Base-by-base conservation (phyloP, 1,284 basidiomycete species). In the Sporisorium scitamineum region DNA sequence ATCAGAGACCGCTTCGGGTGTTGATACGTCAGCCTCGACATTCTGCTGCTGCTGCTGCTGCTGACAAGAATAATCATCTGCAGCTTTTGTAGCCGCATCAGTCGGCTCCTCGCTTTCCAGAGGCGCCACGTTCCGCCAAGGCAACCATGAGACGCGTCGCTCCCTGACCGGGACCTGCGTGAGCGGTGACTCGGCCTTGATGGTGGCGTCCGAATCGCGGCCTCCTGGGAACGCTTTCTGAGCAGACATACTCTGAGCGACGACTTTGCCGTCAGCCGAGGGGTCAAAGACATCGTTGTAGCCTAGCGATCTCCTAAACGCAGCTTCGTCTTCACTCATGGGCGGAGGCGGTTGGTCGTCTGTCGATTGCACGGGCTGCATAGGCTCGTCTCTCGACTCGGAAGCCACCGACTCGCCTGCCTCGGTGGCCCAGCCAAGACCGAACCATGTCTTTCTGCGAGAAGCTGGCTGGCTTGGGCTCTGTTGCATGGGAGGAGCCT, bases 281-380 rank as follows among this genome's bases (percentile, higher is more conserved):
- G 55, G n/a, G 18, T 63, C 48, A 24, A 32, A 65, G 5, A 44
- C 54, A 18, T 57, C 52, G 20, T 65, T 29, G 34, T 67, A 61
- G 1, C 70, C 77, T 10, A 79, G 65, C 5, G 70, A 64, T n/a
- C 62, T 41, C 13, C 77, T 53, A 34, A 79, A 79, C 2, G 63
- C 73, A 4, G 77, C 77, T 34, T 79, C 77, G 2, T 76, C 77
- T 18, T 76, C 73, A 42, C 61, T 64, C 73, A 79, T 76, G 0
- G 73, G 70, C 10, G 70, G 70, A n/a, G 77, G 77, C 9, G 67
- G 66, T 26, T 58, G 34, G 8, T 69, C 56, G 0, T 55, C 34
- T 18, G n/a, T 27, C 2, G 51, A 3, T 31, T 45, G 41, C 2
- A 27, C 45, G 8, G 31, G 20, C 20, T 54, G 22, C 31, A 61